Percentiles rank a stretch among this genome's conserved stretches.
These are phyloP conservation scores for Chalciporus pseudorubinellus DNA, from an alignment of 768 basidiomycete genomes.

Conservation along the genomic window DNA sequence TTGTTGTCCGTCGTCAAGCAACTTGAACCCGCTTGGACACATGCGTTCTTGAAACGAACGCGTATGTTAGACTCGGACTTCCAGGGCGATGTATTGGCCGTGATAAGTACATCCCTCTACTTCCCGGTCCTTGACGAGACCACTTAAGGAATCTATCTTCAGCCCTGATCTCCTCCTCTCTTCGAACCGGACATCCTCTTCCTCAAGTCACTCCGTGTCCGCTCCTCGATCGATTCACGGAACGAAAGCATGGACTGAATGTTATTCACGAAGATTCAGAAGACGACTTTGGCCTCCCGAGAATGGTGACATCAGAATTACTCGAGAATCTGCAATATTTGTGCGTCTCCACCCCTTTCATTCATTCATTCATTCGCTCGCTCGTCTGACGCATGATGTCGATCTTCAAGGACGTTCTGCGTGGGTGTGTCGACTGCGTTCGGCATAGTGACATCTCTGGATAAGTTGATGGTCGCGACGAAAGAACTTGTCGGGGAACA, in stretches of 20 bases:
- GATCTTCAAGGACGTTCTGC: slow-evolving; percentile 54
- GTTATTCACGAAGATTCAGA: slow-evolving; percentile 70
- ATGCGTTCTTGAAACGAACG: slow-evolving; percentile 71
- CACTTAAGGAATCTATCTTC: background rate
- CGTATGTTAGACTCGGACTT: slow-evolving; percentile 77
- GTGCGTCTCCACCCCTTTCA: slow-evolving; percentile 42
- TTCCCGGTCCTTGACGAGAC: background rate
- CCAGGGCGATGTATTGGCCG: slow-evolving; percentile 80
- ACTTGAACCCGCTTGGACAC: slow-evolving; percentile 74
- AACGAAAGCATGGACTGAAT: slow-evolving; percentile 55
- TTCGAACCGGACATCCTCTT: slow-evolving; percentile 70
- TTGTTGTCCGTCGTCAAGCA: slow-evolving; percentile 70
- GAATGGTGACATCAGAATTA: slow-evolving; percentile 67
- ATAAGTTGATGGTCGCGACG: slow-evolving; percentile 73
- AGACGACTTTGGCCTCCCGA: slow-evolving; percentile 72
- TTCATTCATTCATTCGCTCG: slow-evolving; percentile 1
- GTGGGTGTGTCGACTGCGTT: slow-evolving; percentile 72
- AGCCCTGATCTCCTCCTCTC: slow-evolving; percentile 76
- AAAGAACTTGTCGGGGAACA: slow-evolving; percentile 88
- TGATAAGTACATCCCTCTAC: slow-evolving; percentile 54
- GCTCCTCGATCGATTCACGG: slow-evolving; percentile 45
- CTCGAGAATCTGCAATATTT: slow-evolving; percentile 77
- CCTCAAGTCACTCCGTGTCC: slow-evolving; percentile 88
- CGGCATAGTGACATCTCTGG: slow-evolving; percentile 68
- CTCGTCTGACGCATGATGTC: background rate